phyloP scores from a whole-genome alignment of 1,284 basidiomycete genomes.

The Irpex sp. region DNA sequence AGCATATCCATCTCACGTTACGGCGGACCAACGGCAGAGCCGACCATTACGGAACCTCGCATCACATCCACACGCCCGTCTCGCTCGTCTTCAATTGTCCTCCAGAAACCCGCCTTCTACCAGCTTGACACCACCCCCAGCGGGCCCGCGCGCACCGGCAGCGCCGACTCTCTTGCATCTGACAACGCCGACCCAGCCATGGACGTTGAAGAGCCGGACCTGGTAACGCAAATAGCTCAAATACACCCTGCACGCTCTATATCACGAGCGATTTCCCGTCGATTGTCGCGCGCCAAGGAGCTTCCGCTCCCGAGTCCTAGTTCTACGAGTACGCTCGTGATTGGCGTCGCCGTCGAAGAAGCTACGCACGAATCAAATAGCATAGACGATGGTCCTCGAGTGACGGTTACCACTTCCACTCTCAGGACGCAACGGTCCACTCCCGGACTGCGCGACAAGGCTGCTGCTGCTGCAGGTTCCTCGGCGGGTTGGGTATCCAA shows the following conservation, averaged over 20 bases:
- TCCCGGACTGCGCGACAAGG: slow-evolving; percentile 27
- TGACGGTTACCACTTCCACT: slow-evolving; percentile 12
- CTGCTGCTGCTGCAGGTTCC: slow-evolving; percentile 12
- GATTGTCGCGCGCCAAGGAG: slow-evolving; percentile 45
- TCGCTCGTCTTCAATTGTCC: slow-evolving; percentile 16
- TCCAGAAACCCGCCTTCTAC: slow-evolving; percentile 35
- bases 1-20: slow-evolving; percentile 52
- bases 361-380: slow-evolving; percentile 40
- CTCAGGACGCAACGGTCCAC: slow-evolving; percentile 39
- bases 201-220: slow-evolving; percentile 40
- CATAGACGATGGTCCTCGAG: slow-evolving; percentile 24
- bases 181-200: slow-evolving; percentile 27
- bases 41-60: slow-evolving; percentile 1
- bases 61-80: slow-evolving; percentile 12
- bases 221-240: slow-evolving; percentile 54
- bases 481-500: slow-evolving; percentile 39
- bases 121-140: slow-evolving; percentile 15
- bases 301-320: slow-evolving; percentile 24
- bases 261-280: slow-evolving; percentile 49
- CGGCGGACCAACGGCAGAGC: slow-evolving; percentile 24
- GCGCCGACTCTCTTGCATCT: slow-evolving; percentile 50
- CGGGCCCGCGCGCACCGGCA: slow-evolving; percentile 35
- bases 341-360: slow-evolving; percentile 59
- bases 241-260: slow-evolving; percentile 46
- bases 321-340: slow-evolving; percentile 34